Conservation (phyloP, 495 filamentous ascomycete species). For the Hypoxylon rickii region DNA sequence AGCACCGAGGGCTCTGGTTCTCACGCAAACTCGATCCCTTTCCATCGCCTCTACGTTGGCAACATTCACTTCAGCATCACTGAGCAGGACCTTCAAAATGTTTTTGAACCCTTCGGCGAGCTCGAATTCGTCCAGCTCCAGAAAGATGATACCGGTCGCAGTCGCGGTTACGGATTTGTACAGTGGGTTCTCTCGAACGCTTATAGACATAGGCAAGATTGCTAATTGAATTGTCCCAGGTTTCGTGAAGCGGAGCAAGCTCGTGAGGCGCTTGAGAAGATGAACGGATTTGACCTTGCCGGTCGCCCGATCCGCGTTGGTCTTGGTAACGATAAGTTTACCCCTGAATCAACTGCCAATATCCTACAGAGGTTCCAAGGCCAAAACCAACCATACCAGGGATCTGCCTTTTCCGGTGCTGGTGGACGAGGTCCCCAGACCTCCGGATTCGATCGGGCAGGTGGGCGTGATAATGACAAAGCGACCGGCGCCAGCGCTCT, state of each 20-base stretch:
- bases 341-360: slow-evolving; percentile 91
- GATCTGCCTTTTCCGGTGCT: slow-evolving; percentile 90
- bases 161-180: slow-evolving; percentile 96
- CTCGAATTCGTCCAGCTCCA: slow-evolving; percentile 97
- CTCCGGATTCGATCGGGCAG: slow-evolving; percentile 91
- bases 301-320: slow-evolving; percentile 97
- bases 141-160: slow-evolving; percentile 89
- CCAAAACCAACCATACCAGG: slow-evolving; percentile 83
- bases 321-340: slow-evolving; percentile 99
- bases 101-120: slow-evolving; percentile 98
- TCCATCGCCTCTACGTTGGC: slow-evolving; percentile 98
- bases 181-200: slow-evolving; percentile 69
- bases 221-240: slow-evolving; percentile 57
- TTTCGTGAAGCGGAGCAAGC: slow-evolving; percentile 92
- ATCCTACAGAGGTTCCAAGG: slow-evolving; percentile 86
- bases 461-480: slow-evolving; percentile 89
- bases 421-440: slow-evolving; percentile 88
- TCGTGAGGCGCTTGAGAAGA: slow-evolving; percentile 92
- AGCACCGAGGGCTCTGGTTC: slow-evolving; percentile 71
- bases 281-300: slow-evolving; percentile 99
- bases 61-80: slow-evolving; percentile 99
- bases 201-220: slow-evolving; percentile 1
- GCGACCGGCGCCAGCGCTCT: slow-evolving; percentile 91
- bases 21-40: slow-evolving; percentile 77
- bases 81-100: slow-evolving; percentile 91